Percentiles rank a stretch among this genome's conserved stretches.
These are phyloP conservation scores for Calonectria henricotiae DNA, from an alignment of 2,329 filamentous ascomycete species.

Conservation along the genomic window DNA sequence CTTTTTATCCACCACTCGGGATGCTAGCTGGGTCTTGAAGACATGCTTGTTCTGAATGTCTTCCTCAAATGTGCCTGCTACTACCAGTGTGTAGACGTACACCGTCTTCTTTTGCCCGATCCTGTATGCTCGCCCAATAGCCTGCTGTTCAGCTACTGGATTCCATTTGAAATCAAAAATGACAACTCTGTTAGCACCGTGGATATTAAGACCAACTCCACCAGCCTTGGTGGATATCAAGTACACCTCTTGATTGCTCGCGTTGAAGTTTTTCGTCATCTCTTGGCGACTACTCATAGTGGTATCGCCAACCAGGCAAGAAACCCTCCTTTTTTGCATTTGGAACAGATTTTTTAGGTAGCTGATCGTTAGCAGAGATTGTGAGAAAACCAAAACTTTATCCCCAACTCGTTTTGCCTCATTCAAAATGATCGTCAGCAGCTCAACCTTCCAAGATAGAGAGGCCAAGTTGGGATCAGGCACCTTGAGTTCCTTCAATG, in stretches of 20 bases:
- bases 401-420: constrained; percentile 76
- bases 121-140: constrained; percentile 88
- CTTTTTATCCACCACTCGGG: constrained; percentile 87
- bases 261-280: constrained; percentile 80
- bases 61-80: constrained; percentile 86
- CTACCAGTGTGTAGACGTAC: constrained; percentile 86
- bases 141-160: constrained; percentile 87
- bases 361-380: constrained; percentile 79
- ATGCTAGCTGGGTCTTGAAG: constrained; percentile 87
- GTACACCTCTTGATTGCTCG: constrained; percentile 72
- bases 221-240: constrained; percentile 89
- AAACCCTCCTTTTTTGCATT: constrained; percentile 64
- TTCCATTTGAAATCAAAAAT: constrained; percentile 90
- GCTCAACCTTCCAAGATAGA: constrained; percentile 78
- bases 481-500: constrained; percentile 58
- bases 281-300: constrained; percentile 72
- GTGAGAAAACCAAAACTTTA: constrained; percentile 87
- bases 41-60: constrained; percentile 81
- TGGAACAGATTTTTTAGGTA: constrained; percentile 76
- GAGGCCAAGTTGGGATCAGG: constrained; percentile 63
- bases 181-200: constrained; percentile 87
- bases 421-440: constrained; percentile 80
- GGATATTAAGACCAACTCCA: constrained; percentile 87
- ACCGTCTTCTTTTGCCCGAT: constrained; percentile 87
- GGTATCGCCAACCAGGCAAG: constrained; percentile 80